Base-by-base conservation (phyloP, 106 monocot genomes). In the Dendrobium chrysotoxum region DNA sequence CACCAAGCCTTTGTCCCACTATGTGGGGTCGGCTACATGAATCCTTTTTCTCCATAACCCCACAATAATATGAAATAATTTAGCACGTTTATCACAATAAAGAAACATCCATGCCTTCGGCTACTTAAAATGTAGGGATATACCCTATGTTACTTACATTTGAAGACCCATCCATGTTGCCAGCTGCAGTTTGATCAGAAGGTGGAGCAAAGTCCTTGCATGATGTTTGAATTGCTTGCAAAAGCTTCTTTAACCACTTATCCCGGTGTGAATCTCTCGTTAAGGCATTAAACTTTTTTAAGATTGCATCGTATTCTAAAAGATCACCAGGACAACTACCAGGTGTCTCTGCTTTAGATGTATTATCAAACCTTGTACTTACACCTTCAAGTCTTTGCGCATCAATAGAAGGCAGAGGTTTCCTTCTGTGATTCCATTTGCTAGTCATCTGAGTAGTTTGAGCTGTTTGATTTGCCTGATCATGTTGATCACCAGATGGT, bases 181-280 rank as follows among this genome's bases (percentile, higher is more conserved):
- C 74, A 75, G 2, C 58, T 77, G 78, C 25, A 53, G 46, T 55
- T 55, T 53, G 73, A 80, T 80, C 53, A 42, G 40, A 57, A 76
- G 72, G 12, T 80, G 41, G 64, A 84, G 38, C 82, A 72, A 30
- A 25, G 25, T 28, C 83, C 28, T 77, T 77, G 47, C 95, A 95
- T 55, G 85, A 80, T 80, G 50, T 75, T 35, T 84, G 84, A 77
- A 93, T 88, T 68, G 88, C 95, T 83, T 91, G 87, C 23, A 99
- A 75, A 82, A 99, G 84, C 80, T 90, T 99, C 67, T 93, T 93
- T 35, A 95, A 81, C 95, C 95, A 95, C 65, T 78, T 99, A 82
- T 99, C 95, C 18, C 98, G 91, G 86, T 84, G 81, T 53, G 82
- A 55, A 75, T 91, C 88, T 39, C 89, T 84, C 17, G 95, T 99